phyloP scores from a whole-genome alignment of 2,329 filamentous ascomycete species.

The Scedosporium aurantiacum region DNA sequence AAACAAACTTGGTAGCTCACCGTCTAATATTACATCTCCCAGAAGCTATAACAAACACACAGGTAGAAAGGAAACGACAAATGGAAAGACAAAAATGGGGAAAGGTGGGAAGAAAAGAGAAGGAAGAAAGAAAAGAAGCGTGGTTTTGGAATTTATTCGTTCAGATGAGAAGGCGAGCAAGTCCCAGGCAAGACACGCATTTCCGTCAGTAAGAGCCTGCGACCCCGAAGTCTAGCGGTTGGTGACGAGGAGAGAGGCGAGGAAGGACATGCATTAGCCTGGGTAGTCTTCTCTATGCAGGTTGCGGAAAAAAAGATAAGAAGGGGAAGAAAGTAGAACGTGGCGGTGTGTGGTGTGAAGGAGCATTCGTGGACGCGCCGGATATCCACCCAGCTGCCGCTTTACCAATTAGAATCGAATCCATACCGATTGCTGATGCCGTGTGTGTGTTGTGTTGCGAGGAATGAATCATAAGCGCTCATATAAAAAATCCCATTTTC shows the following conservation, averaged over 20 bases:
- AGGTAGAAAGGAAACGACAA: neutral
- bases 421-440: neutral
- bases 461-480: constrained; percentile 4
- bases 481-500: neutral
- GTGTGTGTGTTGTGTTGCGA: neutral
- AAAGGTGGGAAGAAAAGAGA: neutral
- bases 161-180: too few relatives aligned
- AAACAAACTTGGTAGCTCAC: neutral
- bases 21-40: neutral
- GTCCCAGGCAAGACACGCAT: too few relatives aligned
- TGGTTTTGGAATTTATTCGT: neutral
- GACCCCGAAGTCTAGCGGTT: too few relatives aligned
- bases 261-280: too few relatives aligned
- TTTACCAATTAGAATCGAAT: neutral
- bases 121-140: neutral
- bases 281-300: neutral
- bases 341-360: neutral
- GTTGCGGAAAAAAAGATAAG: neutral
- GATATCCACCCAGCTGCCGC: neutral
- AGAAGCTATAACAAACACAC: neutral
- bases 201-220: too few relatives aligned
- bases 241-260: too few relatives aligned
- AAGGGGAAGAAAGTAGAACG: neutral
- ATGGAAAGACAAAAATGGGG: neutral
- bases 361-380: neutral